Evolutionary conservation across 2,329 filamentous ascomycete genomes (phyloP), one percentile per base, ranked within the genome.

Genomic region (Fusarium chlamydosporum): DNA sequence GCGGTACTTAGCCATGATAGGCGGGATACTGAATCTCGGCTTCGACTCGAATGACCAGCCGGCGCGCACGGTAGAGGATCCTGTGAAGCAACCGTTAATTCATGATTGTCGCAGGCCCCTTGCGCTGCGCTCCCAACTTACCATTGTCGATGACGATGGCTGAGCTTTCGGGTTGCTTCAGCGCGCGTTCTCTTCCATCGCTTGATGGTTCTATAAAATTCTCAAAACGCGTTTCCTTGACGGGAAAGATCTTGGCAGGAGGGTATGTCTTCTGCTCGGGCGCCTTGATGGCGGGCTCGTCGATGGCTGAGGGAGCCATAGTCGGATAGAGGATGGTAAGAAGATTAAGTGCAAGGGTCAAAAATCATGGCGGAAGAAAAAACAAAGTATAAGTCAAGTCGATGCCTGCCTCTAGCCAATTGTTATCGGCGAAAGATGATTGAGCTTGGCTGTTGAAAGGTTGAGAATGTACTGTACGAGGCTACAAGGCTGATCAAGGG

Each of bases 141-240:
- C 94, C 96, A 91, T 97, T 97, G 82, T 99, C 96, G 76, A 99
- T 98, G 67, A 99, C 92, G 75, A 99, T 97, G 51, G 94, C 93
- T 52, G 90, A 92, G 45, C 83, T 82, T 60, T 82, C 85, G 16
- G 84, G 79, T 20, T 85, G 81, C 58, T 87, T 81, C 51, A 87
- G 85, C 63, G 92, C 94, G 71, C 86, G 85, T 74, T 88, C 85
- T 76, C 91, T 94, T 47, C 92, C 92, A 74, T 95, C 90, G 10
- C 84, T 81, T 73, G 87, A 83, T 3, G 85, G 80, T 31, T 83
- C 79, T 37, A 86, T 80, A 56, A 80, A 84, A 63, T 84, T 84
- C 65, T 89, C 87, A 74, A 90, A 90, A 67, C 82, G 84, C 61
- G 83, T 85, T 75, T 91, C 89, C 74, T 86, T 86, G 61, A 89